A percentile compares a stretch with the other conserved stretches of the same genome.
Evolutionary conservation across 2,329 filamentous ascomycete genomes (phyloP).

Genomic region (Alternaria solani): DNA sequence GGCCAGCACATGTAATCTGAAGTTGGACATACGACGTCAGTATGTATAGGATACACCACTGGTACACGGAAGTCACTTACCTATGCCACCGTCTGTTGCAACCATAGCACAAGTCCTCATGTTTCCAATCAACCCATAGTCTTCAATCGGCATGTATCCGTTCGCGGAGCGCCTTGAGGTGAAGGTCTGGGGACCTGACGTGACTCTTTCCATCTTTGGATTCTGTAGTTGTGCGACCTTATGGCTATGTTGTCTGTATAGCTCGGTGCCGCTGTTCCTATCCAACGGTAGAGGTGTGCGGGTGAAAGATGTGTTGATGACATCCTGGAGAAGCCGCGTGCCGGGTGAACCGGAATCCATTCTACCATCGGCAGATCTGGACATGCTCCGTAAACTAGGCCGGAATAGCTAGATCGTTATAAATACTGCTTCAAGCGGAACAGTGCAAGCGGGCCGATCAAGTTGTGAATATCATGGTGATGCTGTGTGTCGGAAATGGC

Average conservation of each 20-base stretch:
- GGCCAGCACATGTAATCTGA: conserved; percentile 56
- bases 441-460: conserved; percentile 6
- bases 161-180: conserved; percentile 32
- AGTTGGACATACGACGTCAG: conserved; percentile 52
- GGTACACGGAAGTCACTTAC: not conserved
- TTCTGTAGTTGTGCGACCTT: conserved; percentile 24
- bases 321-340: conserved; percentile 19
- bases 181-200: conserved; percentile 16
- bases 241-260: conserved; percentile 16
- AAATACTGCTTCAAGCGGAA: not conserved
- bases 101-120: conserved; percentile 71
- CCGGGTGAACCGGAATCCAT: conserved; percentile 8
- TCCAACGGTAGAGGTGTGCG: conserved; percentile 14
- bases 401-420: conserved; percentile 16
- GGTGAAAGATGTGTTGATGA: conserved; percentile 17
- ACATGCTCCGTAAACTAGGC: conserved; percentile 15
- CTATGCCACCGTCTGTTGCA: conserved; percentile 61
- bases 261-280: conserved; percentile 18
- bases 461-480: conserved; percentile 5
- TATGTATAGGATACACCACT: conserved; percentile 70
- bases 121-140: conserved; percentile 82
- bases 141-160: conserved; percentile 58
- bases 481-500: conserved; percentile 1
- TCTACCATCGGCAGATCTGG: conserved; percentile 10
- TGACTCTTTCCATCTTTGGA: conserved; percentile 17